Evolutionary conservation across 768 basidiomycete species (phyloP).

Genomic region (Tricholomella constricta): DNA sequence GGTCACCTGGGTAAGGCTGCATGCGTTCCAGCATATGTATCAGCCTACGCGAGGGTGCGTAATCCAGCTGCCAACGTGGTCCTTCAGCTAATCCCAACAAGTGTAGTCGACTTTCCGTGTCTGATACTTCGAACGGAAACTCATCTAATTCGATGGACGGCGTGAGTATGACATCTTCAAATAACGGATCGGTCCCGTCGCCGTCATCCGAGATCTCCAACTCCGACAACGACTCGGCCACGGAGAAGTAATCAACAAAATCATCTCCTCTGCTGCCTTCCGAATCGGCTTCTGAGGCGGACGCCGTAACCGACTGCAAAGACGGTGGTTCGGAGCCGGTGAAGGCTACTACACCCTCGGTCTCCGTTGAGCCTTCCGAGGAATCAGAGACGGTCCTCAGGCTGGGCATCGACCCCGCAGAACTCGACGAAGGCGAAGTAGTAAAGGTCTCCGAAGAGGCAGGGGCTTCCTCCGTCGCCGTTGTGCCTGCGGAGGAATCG

Average conservation of each 20-base stretch:
- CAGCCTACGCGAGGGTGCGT: not conserved
- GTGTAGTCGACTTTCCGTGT: not conserved
- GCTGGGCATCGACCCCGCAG: no score
- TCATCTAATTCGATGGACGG: not conserved
- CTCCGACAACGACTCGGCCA: not conserved
- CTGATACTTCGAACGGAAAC: not conserved
- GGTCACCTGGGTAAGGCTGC: constrained; percentile 7
- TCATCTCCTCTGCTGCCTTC: not conserved
- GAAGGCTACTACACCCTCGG: not conserved
- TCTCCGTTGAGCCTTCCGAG: not conserved
- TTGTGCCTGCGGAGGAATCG: no score
- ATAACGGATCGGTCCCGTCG: not conserved
- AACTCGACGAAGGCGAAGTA: no score
- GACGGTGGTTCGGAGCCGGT: not conserved
- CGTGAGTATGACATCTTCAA: not conserved
- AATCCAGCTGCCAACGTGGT: not conserved
- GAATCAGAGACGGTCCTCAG: no score
- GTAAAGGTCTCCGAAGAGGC: no score
- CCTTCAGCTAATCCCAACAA: not conserved
- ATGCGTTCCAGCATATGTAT: constrained; percentile 1
- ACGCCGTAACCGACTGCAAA: not conserved
- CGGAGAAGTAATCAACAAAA: not conserved
- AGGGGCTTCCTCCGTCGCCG: no score
- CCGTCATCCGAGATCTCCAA: not conserved
- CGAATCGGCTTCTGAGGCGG: not conserved